Evolutionary conservation across 1,139 yeast genomes (phyloP), one percentile per base, ranked within the genome.

Genomic region (Magnusiomyces suaveolens): DNA sequence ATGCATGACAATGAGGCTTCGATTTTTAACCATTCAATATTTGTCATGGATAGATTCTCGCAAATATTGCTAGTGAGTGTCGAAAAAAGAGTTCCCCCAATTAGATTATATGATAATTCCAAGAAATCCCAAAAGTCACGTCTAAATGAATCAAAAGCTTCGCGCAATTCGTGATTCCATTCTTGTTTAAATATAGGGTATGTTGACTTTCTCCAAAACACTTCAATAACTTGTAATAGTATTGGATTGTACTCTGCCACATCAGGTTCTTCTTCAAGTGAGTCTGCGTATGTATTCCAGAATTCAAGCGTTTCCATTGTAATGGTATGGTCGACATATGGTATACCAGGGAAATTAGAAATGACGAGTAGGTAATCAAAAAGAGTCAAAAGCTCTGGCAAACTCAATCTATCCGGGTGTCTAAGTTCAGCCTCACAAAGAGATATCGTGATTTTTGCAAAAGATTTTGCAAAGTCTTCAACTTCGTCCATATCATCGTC

Each of bases 231-330:
- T 49, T 72, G 68, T 26, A 68, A 65, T 57, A 83, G 74, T 1
- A 80, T 61, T 0, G 64, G 65, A 46, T 70, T 64, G 36, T 51
- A 36, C n/a, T 51, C 52, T n/a, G 50, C 25, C 3, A 79, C 68
- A 43, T 70, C 70, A 6, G 55, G 48, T 10, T 69, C 60, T 47
- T 75, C 72, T 6, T 54, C 18, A 65, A 64, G 51, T 1, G 79
- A 75, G 58, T 86, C 94, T 10, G 84, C 81, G 53, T 85, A 74
- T 56, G 82, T 84, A 54, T 80, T 79, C 97, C 97, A 92, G 64
- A 89, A 87, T 53, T 82, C 82, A 3, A 87, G 73, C 60, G 88
- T 74, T 55, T 82, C 83, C 48, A 77, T 80, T 18, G 95, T 84
- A 14, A 86, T 71, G 18, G 70, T 70, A 65, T 90, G 96, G 29